phyloP scores from a whole-genome alignment of 345 rosid genomes.

The Eucalyptus urophylla region DNA sequence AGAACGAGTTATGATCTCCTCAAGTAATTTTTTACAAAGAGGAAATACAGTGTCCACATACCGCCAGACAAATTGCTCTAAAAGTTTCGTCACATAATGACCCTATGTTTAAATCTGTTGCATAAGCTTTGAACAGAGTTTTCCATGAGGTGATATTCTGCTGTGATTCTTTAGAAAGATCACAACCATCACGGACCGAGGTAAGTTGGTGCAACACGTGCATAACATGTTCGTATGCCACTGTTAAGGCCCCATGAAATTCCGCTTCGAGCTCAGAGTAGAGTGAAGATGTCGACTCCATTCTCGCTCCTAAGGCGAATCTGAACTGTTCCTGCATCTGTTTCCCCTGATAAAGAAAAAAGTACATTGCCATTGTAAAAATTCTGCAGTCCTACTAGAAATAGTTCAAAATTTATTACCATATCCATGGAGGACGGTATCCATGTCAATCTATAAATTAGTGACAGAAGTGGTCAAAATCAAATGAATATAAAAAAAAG shows the following conservation, averaged over 20 bases:
- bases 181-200: conserved; percentile 6
- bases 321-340: conserved; percentile 35
- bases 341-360: conserved; percentile 32
- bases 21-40: not conserved
- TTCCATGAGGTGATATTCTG: conserved; percentile 58
- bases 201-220: conserved; percentile 33
- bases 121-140: conserved; percentile 31
- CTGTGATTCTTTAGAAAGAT: conserved; percentile 20
- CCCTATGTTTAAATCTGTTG: conserved; percentile 30
- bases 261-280: conserved; percentile 14
- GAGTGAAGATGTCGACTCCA: conserved; percentile 1
- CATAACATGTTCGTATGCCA: conserved; percentile 17
- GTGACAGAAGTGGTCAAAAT: not conserved
- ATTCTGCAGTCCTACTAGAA: not conserved
- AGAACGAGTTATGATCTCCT: not conserved
- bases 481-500: not conserved
- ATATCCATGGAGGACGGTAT: not conserved
- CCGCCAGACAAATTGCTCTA: conserved; percentile 32
- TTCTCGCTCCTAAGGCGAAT: conserved; percentile 1
- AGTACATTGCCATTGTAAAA: not conserved
- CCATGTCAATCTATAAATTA: not conserved
- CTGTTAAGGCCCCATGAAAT: conserved; percentile 21
- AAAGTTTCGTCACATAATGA: conserved; percentile 34
- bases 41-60: conserved; percentile 14
- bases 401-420: not conserved